Percentiles rank a stretch among this genome's conserved stretches.
These are phyloP conservation scores for Pisolithus tinctorius DNA, from an alignment of 768 basidiomycete species.

Conservation along the genomic window DNA sequence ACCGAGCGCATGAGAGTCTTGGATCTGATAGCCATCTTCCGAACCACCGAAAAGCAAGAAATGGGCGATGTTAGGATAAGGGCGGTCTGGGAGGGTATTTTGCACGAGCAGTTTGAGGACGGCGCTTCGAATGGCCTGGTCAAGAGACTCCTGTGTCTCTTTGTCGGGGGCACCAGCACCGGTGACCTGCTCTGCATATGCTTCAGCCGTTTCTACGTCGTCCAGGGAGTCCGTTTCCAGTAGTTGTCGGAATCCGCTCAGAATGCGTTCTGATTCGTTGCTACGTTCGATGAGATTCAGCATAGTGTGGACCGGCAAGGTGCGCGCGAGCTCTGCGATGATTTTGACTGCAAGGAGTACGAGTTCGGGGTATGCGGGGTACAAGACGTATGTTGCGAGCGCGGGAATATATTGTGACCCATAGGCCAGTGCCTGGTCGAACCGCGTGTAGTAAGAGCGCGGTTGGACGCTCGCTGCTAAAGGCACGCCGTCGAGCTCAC, in stretches of 20 bases:
- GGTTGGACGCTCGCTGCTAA: conserved; percentile 51
- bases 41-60: conserved; percentile 73
- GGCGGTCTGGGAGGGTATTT: conserved; percentile 54
- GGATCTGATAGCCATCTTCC: conserved; percentile 56
- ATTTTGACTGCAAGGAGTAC: conserved; percentile 76
- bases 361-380: conserved; percentile 65
- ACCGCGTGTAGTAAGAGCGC: conserved; percentile 62
- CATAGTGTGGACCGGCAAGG: conserved; percentile 63
- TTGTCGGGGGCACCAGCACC: conserved; percentile 68
- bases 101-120: conserved; percentile 78
- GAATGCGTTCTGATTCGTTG: conserved; percentile 76
- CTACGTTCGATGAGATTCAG: conserved; percentile 76
- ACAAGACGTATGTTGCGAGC: conserved; percentile 71
- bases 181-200: conserved; percentile 52
- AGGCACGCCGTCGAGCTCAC: conserved; percentile 53
- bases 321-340: conserved; percentile 57
- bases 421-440: conserved; percentile 72
- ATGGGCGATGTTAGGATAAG: conserved; percentile 82
- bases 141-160: conserved; percentile 38
- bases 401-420: conserved; percentile 68
- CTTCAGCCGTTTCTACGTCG: conserved; percentile 55
- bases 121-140: conserved; percentile 67
- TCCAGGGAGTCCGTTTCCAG: conserved; percentile 56
- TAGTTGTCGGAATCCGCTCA: conserved; percentile 68
- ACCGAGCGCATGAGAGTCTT: conserved; percentile 73